Base-by-base conservation (phyloP, 495 filamentous ascomycete genomes). In the Aspergillus sclerotiicarbonarius region DNA sequence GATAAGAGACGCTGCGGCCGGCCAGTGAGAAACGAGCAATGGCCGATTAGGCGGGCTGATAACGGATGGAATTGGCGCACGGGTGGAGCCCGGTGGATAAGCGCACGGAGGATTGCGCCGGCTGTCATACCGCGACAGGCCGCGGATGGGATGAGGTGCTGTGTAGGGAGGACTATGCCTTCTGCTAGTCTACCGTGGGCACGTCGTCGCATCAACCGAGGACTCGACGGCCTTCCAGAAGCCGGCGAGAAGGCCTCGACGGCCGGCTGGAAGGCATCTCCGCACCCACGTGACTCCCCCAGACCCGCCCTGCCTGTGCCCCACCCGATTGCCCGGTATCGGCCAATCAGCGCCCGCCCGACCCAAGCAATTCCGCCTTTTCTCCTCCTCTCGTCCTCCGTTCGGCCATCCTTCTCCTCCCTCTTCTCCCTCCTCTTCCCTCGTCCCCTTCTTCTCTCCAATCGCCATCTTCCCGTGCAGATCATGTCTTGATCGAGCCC, bases 231-330 rank as follows among this genome's bases (percentile, higher is more conserved):
- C 12, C 37, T 41, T 41, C 37, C n/a, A 41, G 37, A 41, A 41
- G 13, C 12, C 10, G 2, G n/a, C 10, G 9, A 13, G 37, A 41
- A 41, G 37, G 13, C 8, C 37, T 41, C 37, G 37, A 41, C 9
- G 37, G 2, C 37, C 37, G 37, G 5, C 50, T 45, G 19, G 18
- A 54, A 54, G n/a, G 44, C 35, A 20, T 56, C 44, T 50, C 45
- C 54, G 32, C 54, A 55, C 31, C 44, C 54, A 56, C 54, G 54
- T 56, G 54, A 56, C 54, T n/a, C 13, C 54, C 20, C 10, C 33
- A 18, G 18, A 21, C 52, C 52, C 52, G 37, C 37, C 52, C 32
- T 53, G 8, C 3, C 39, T n/a, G 48, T 41, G 37, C 37, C 37
- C 37, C 37, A 50, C 47, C 47, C 47, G 25, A 16, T 32, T 25